phyloP scores from a whole-genome alignment of 306 rosid species.

The Pyrus betulifolia region DNA sequence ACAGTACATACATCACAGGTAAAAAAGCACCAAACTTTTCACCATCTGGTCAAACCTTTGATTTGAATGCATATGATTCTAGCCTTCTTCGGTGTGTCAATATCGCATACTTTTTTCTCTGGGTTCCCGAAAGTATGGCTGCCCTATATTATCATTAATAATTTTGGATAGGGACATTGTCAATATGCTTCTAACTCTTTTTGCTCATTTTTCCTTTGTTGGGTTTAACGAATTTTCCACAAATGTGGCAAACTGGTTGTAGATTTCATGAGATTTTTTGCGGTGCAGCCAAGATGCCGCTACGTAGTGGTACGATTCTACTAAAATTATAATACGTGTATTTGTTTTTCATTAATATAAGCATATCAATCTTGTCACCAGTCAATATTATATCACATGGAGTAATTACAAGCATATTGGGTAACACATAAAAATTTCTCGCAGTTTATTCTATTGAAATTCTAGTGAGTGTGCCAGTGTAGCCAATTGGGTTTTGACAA shows the following conservation, averaged over 20 bases:
- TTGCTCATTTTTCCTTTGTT: background rate
- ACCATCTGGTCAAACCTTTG: background rate
- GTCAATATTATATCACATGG: too few relatives aligned
- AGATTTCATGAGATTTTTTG: background rate
- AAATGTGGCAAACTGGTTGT: background rate
- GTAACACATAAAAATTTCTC: too few relatives aligned
- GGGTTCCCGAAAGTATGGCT: background rate
- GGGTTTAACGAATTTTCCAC: background rate
- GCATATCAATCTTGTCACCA: too few relatives aligned
- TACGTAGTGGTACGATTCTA: too few relatives aligned
- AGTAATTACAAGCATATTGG: too few relatives aligned
- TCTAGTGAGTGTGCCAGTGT: background rate
- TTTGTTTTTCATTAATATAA: too few relatives aligned
- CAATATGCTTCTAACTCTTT: background rate
- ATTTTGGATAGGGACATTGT: background rate
- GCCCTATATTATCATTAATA: too few relatives aligned
- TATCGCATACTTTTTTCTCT: background rate
- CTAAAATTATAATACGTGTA: too few relatives aligned
- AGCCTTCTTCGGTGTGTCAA: too few relatives aligned
- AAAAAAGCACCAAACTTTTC: slow-evolving; percentile 14
- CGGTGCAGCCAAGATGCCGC: too few relatives aligned
- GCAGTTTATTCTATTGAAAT: background rate
- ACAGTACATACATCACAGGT: slow-evolving; percentile 1
- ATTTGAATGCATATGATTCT: background rate
- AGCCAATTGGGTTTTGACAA: too few relatives aligned